Base-by-base conservation (phyloP, 202 grass and related monocot genomes). In the Brachypodium distachyon region DNA sequence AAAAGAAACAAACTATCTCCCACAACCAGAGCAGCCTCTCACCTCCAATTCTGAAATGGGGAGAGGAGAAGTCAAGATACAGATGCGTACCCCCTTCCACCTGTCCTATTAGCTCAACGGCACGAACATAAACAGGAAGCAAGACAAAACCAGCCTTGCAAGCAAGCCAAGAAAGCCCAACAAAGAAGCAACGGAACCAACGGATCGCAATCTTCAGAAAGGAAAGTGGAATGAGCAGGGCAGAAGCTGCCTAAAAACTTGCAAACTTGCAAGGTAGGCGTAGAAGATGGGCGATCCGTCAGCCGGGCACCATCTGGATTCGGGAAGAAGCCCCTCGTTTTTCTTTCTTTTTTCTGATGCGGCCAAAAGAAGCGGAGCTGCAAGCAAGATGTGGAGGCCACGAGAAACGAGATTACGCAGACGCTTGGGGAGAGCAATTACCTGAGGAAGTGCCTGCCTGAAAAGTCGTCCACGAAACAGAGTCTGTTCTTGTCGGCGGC, bases 131-230 rank as follows among this genome's bases (percentile, higher is more conserved):
- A 12, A 41, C 31, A 22, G 6, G 34, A 50, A 59, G 40, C 14
- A 23, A 12, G 31, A 61, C 23, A 19, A 27, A 7, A 19, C 40
- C 32, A 65, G 28, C 18, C 77, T 81, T 69, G 51, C 52, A 75
- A 61, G 54, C 43, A 60, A 66, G 51, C 31, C 28, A 76, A 75
- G 78, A n/a, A 2, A 64, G 55, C 16, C 62, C 68, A 12, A 1
- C 38, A 34, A 28, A 62, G 67, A 74, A 11, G 61, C 52, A 80
- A 77, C 40, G 9, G 37, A 76, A 79, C 40, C 14, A 67, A 44
- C 63, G 61, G 19, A 86, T 52, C 61, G 34, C 25, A 42, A 50
- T 41, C 18, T 72, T 74, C 52, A 10, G 53, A 46, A 25, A 53
- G 27, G 2, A 47, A 16, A 44, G 3, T n/a, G 2, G 47, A 59